Percentiles rank a stretch among this genome's conserved stretches.
Conservation (phyloP, 257 asterid genomes). For the Solanum corneliomulleri region DNA sequence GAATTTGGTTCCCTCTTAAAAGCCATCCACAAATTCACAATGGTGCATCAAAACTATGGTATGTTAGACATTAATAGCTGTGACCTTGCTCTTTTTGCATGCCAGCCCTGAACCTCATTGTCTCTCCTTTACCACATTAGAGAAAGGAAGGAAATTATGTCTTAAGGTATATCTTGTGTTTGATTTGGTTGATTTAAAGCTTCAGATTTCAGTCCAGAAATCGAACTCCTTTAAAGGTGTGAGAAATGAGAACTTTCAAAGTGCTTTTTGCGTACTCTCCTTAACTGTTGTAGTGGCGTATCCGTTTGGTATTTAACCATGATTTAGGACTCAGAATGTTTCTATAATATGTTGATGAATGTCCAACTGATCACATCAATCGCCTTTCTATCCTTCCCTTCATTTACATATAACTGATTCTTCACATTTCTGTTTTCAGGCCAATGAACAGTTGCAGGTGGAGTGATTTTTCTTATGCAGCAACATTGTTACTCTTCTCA, state of each 20-base stretch:
- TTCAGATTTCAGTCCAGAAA: background rate
- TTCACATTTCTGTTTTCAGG: background rate
- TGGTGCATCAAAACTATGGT: constrained; percentile 74
- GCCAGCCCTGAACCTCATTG: background rate
- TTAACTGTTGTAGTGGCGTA: background rate
- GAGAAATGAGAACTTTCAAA: background rate
- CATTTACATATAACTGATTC: background rate
- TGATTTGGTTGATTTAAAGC: background rate
- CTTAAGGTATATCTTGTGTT: background rate
- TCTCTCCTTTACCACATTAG: background rate
- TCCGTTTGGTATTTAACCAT: background rate
- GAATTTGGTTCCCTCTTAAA: constrained; percentile 64
- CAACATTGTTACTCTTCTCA: background rate
- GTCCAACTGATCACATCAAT: background rate
- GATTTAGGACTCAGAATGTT: background rate
- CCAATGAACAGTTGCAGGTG: background rate
- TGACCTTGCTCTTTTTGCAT: background rate
- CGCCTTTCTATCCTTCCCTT: background rate
- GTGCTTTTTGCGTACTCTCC: background rate
- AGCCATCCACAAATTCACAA: constrained; percentile 66
- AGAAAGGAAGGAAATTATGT: background rate
- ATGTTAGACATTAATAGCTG: background rate
- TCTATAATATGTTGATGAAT: background rate
- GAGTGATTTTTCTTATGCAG: background rate
- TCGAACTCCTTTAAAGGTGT: background rate